Conservation (phyloP, 305 asterid genomes). For the Fraxinus paxiana region DNA sequence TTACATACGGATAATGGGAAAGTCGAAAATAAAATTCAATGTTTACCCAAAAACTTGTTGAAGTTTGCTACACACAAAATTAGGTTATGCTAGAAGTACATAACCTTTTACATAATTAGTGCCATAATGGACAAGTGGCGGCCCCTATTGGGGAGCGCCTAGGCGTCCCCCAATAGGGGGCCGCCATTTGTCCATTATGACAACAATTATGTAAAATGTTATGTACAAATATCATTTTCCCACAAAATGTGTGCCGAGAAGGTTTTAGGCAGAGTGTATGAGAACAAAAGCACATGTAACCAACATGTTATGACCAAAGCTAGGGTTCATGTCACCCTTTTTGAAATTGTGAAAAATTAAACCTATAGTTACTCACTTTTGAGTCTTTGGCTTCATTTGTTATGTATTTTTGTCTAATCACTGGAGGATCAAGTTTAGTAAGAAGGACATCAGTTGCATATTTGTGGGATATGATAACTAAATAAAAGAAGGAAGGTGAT, state of each 20-base stretch:
- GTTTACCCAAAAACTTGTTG: not conserved
- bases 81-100: no score
- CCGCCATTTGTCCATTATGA: no score
- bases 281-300: not conserved
- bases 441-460: no score
- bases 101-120: no score
- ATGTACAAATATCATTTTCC: no score
- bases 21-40: not conserved
- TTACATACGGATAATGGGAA: not conserved
- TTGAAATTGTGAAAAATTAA: not conserved
- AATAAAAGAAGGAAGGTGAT: no score
- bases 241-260: not conserved
- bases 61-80: not conserved
- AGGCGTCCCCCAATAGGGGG: no score
- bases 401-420: not conserved
- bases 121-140: no score
- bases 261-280: not conserved
- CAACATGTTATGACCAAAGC: not conserved
- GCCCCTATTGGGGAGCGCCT: no score
- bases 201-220: no score
- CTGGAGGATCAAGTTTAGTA: not conserved
- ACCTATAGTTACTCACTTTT: not conserved
- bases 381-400: not conserved
- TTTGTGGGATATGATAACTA: no score
- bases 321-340: not conserved